phyloP scores from a whole-genome alignment of 176 grass and related monocot genomes.

The Paspalum vaginatum region DNA sequence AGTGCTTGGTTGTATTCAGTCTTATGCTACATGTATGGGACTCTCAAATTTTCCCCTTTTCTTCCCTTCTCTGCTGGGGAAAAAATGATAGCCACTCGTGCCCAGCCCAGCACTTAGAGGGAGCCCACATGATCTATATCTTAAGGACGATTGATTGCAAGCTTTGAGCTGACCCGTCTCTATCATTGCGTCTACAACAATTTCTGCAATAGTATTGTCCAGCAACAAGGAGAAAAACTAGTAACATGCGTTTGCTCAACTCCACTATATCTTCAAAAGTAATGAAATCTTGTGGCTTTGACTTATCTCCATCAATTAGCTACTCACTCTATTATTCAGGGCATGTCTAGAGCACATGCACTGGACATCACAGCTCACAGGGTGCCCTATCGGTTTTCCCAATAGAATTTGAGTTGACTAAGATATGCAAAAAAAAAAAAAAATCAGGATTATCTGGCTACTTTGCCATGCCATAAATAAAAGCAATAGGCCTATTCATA shows the following conservation, averaged over 20 bases:
- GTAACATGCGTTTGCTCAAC: slow-evolving; percentile 44
- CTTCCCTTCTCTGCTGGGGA: background rate
- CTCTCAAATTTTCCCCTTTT: background rate
- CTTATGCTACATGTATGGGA: background rate
- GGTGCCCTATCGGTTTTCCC: background rate
- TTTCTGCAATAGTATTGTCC: slow-evolving; percentile 1
- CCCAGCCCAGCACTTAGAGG: background rate
- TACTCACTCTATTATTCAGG: slow-evolving; percentile 33
- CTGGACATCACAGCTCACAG: slow-evolving; percentile 5
- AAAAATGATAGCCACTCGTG: slow-evolving; percentile 30
- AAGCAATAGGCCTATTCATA: background rate
- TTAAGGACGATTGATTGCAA: slow-evolving; percentile 22
- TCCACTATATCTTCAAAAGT: slow-evolving; percentile 45
- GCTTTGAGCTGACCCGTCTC: slow-evolving; percentile 37
- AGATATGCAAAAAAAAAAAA: background rate
- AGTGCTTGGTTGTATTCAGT: background rate
- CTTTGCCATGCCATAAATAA: background rate
- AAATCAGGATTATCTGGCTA: background rate
- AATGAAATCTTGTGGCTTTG: slow-evolving; percentile 29
- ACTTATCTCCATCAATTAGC: slow-evolving; percentile 29
- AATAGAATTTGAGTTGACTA: background rate
- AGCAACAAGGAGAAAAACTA: background rate
- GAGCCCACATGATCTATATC: slow-evolving; percentile 32
- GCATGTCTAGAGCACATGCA: slow-evolving; percentile 8
- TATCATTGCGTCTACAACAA: slow-evolving; percentile 22